A percentile compares a stretch with the other conserved stretches of the same genome.
These are phyloP conservation scores for Tolypocladium inflatum DNA, from an alignment of 2,329 filamentous ascomycete species.

Conservation along the genomic window DNA sequence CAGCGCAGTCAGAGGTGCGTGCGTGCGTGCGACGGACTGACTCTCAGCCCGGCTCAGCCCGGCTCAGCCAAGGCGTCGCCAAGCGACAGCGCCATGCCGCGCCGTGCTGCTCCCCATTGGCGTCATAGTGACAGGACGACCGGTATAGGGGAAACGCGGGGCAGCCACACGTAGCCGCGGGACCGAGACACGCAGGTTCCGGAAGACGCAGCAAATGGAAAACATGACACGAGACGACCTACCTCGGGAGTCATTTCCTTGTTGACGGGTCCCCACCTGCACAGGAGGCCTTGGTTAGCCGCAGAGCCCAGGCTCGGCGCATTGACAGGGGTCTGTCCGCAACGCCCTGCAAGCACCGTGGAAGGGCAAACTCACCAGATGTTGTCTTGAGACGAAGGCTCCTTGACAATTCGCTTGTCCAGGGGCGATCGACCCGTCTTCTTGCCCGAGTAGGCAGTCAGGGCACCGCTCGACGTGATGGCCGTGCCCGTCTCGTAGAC, in stretches of 20 bases:
- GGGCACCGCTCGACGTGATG: conserved; percentile 88
- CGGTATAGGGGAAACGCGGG: not conserved
- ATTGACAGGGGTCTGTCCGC: not conserved
- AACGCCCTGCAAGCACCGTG: not conserved
- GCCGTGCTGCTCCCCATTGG: not conserved
- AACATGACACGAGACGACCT: conserved; percentile 24
- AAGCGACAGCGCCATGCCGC: not conserved
- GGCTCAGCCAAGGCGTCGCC: not conserved
- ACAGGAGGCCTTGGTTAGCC: conserved; percentile 16
- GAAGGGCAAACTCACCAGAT: conserved; percentile 54
- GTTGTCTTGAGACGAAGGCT: conserved; percentile 77
- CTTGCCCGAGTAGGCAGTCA: conserved; percentile 94
- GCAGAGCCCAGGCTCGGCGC: conserved; percentile 3
- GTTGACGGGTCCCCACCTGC: conserved; percentile 90
- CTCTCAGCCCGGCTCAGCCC: not conserved
- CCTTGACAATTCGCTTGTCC: conserved; percentile 96
- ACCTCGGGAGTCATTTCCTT: conserved; percentile 97
- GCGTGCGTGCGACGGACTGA: too few relatives aligned
- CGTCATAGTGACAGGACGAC: not conserved
- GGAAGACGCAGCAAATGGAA: not conserved
- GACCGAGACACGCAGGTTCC: not conserved
- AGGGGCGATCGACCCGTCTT: conserved; percentile 96
- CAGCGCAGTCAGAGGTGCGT: not conserved
- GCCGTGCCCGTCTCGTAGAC: conserved; percentile 92
- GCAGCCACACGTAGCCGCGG: not conserved